Base-by-base conservation (phyloP, 23 red algal species). In the Chondrus crispus region DNA sequence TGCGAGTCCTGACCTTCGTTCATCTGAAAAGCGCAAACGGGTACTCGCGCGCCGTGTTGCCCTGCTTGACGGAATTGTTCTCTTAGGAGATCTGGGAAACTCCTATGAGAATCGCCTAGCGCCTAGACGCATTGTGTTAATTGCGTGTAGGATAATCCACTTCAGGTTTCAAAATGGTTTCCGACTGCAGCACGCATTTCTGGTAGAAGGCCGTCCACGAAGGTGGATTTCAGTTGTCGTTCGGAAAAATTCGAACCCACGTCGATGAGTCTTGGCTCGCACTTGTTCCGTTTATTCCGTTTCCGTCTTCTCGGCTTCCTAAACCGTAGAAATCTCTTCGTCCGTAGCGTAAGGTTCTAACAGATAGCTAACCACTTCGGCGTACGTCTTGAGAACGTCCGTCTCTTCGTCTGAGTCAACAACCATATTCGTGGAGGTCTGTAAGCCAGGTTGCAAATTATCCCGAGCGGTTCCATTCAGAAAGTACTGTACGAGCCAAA, bases 201-300 rank as follows among this genome's bases (percentile, higher is more conserved):
- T 36, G 46, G 49, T 24, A 57, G 41, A 46, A 86, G 82, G 62
- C 62, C 82, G 12, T 86, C 82, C 62, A 72, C 55, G 53, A 86
- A 86, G 20, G 72, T 33, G 4, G 58, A 69, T 37, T 73, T 47
- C 82, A 73, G 48, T 2, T 3, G 32, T 6, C 82, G 57, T 4
- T 86, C 20, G 58, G 41, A 71, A 46, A 51, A 73, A 11, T 51
- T 63, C 29, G 41, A 68, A 47, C 82, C n/a, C 82, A 33, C 62
- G 72, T 46, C 82, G 32, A 28, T 35, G 63, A 64, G 62, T 63
- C 39, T 72, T 73, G 7, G 82, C 68, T 64, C 82, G 68, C 14
- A 86, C 7, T 37, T 49, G 44, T 64, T 86, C 10, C 4, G 62
- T 20, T 32, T 51, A 73, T 5, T 64, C 63, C n/a, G 57, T 70